Evolutionary conservation across 2,329 filamentous ascomycete species (phyloP), one percentile per base, ranked within the genome.

Genomic region (Huntiella bhutanensis): DNA sequence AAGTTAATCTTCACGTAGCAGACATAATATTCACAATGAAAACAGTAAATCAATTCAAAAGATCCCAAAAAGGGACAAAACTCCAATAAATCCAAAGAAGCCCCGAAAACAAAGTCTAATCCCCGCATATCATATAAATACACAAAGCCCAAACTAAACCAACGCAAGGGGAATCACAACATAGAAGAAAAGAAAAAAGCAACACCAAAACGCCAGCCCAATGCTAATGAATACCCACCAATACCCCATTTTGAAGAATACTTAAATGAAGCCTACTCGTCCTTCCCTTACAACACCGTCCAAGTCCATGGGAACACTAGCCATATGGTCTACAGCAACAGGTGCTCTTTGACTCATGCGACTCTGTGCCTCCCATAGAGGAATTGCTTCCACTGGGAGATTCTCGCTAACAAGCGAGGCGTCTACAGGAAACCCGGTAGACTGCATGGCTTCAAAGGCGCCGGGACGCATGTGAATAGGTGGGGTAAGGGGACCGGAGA

Each of bases 401-500:
- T 44, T 16, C 13, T 46, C 28, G 13, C 41, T 44, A 13, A 35
- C 37, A 35, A 46, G 45, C 3, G 41, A 22, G 15, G 42, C 35
- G 13, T 44, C 41, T 19, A 41, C 43, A 16, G 22, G 22, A 28
- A 28, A 28, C 22, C 22, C 22, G 22, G 22, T 28, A 28, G 22
- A 28, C n/a, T 48, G 48, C 43, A 52, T 43, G 7, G 42, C 42
- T 10, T 51, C 49, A 33, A 51, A 52, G 4, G 42, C 45, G 1
- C 49, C 51, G 2, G 47, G 44, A 4, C 17, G 36, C 32, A 52
- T 46, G 16, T 47, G 33, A n/a, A 51, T 43, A 12, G 45, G 41
- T 6, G 48, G 42, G 3, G 45, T 50, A 3, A 50, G 22, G 2
- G 45, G 48, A 12, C 19, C 41, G 1, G 45, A 47, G n/a, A 50